Base-by-base conservation (phyloP, 768 basidiomycete species). In the Aureoboletus auriporus region DNA sequence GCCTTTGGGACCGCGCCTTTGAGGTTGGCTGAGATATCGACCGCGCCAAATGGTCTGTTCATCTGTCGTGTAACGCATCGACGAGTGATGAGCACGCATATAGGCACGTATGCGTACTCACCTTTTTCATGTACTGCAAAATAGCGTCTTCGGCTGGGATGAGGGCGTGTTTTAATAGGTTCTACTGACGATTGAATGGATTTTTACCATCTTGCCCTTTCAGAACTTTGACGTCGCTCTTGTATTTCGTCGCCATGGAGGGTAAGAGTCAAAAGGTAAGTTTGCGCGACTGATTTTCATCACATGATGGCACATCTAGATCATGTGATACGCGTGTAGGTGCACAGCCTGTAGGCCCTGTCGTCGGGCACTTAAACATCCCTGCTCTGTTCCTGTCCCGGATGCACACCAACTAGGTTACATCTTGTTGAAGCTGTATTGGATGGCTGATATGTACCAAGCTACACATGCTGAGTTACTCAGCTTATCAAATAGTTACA, bases 31-130 rank as follows among this genome's bases (percentile, higher is more conserved):
- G 88, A 78, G 6, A 95, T 84, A 63, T 96, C 93, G 31, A 93
- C 92, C 51, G 90, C 91, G 8, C 92, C 92, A 60, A 85, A 94
- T 6, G 92, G 92, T n/a, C 92, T 78, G 67, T 95, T 95, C 81
- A 92, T 89, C 89, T 93, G 59, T 31, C 39, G 13, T 11, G 10
- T 23, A 33, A 26, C 17, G 36, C 40, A n/a, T 26, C 9, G 14
- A 29, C 17, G 1, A 1, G 26, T 23, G 11, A 27, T 42, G 13
- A 27, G 10, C 13, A 23, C 36, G 49, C 47, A 46, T 63, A 52
- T 46, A 55, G 35, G 23, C 45, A 38, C 23, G 9, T 46, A 13
- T 33, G 13, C 6, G 8, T 14, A 42, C 53, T 49, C 45, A 87
- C 91, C 68, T 69, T 72, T 73, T 84, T 89, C 60, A 94, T 70